phyloP scores from a whole-genome alignment of 2,329 filamentous ascomycete genomes.

The Aspergillus fischeri region DNA sequence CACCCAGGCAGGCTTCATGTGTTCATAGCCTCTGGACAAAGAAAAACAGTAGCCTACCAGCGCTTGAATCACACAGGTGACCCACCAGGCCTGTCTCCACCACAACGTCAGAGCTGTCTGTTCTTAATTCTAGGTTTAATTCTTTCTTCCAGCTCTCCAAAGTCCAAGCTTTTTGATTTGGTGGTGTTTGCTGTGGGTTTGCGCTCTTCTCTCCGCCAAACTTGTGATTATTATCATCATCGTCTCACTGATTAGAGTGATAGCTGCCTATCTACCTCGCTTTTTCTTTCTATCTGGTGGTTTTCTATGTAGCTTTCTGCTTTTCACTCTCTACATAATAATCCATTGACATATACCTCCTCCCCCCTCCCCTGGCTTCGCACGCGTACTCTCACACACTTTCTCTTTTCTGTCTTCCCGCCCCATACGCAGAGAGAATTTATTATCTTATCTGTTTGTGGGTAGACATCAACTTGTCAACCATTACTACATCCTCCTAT shows the following conservation, averaged over 20 bases:
- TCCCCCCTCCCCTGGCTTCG: neutral
- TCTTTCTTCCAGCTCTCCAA: neutral
- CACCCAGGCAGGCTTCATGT: neutral
- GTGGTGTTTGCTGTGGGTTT: neutral
- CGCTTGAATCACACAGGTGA: neutral
- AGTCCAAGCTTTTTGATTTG: neutral
- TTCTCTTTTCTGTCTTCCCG: neutral
- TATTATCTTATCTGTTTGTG: neutral
- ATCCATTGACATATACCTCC: too few relatives aligned
- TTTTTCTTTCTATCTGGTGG: neutral
- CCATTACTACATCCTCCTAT: neutral
- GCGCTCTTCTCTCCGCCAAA: neutral
- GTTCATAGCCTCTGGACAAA: neutral
- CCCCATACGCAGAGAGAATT: neutral
- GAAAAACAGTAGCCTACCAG: too few relatives aligned
- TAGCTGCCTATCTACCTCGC: neutral
- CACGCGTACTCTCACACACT: neutral
- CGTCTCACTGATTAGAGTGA: neutral
- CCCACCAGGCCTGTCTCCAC: constrained; percentile 10
- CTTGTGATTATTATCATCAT: neutral
- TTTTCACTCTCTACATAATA: neutral
- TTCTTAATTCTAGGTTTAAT: neutral
- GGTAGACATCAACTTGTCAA: neutral
- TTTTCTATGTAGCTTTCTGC: neutral
- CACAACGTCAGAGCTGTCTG: constrained; percentile 16